These are phyloP conservation scores for Trypanosoma brucei DNA, from an alignment of 208 protist species.

Conservation along the genomic window DNA sequence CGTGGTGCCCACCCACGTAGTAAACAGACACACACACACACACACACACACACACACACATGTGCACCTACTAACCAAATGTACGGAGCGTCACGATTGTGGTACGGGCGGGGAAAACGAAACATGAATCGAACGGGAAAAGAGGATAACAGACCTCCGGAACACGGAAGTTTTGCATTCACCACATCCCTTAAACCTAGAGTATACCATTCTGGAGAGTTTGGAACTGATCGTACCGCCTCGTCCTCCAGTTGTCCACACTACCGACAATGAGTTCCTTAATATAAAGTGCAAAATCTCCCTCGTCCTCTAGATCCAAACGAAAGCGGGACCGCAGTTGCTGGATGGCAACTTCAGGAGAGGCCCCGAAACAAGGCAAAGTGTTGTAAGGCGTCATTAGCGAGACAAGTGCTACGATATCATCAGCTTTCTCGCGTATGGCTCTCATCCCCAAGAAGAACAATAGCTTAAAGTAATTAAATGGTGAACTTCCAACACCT, in stretches of 20 bases:
- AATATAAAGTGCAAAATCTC: constrained; percentile 79
- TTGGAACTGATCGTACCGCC: constrained; percentile 91
- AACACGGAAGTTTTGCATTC: no score
- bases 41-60: no score
- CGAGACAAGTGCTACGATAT: constrained; percentile 75
- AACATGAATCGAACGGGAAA: no score
- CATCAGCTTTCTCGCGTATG: constrained; percentile 65
- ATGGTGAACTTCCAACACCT: constrained; percentile 56
- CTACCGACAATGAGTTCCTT: constrained; percentile 85
- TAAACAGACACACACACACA: no score
- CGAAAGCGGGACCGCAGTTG: constrained; percentile 82
- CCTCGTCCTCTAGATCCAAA: constrained; percentile 73
- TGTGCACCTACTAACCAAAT: no score
- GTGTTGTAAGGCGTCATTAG: constrained; percentile 85
- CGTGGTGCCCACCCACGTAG: no score
- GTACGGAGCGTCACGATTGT: no score
- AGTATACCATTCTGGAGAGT: constrained; percentile 90
- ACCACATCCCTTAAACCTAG: constrained; percentile 16
- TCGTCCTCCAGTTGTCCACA: constrained; percentile 91
- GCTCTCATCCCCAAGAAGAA: constrained; percentile 81
- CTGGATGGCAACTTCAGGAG: constrained; percentile 45
- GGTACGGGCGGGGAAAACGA: no score
- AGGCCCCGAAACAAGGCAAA: constrained; percentile 84
- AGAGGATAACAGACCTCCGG: no score
- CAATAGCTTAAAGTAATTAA: constrained; percentile 89